Percentiles rank a stretch among this genome's conserved stretches.
Evolutionary conservation across 192 early-diverging fungal genomes (phyloP).

Genomic region (Chytriomyces hyalinus): DNA sequence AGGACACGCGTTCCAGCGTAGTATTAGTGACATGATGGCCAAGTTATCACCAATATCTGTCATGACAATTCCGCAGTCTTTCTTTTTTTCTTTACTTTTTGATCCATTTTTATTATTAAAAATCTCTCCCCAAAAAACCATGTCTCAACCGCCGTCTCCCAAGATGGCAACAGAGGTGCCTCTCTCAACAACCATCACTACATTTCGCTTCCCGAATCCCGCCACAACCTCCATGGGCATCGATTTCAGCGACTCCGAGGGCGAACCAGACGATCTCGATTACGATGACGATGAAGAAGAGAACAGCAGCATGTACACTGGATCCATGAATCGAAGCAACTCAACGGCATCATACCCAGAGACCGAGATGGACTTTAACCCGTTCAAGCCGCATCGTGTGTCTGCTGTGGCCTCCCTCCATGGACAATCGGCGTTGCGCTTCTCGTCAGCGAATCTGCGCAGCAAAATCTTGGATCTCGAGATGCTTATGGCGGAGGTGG

Average conservation of each 20-base stretch:
- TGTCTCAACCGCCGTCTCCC: not conserved
- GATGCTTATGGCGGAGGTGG: constrained; percentile 13
- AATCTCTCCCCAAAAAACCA: not conserved
- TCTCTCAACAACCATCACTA: not conserved
- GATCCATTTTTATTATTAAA: too few species aligned
- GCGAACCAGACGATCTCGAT: not conserved
- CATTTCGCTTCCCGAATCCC: constrained; percentile 30
- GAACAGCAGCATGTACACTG: not conserved
- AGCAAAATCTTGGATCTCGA: not conserved
- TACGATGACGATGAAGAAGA: not conserved
- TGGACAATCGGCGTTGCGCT: not conserved
- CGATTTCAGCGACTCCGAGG: constrained; percentile 16
- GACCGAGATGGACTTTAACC: constrained; percentile 12
- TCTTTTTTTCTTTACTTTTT: too few species aligned
- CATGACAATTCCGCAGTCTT: too few species aligned
- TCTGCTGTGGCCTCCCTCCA: too few species aligned
- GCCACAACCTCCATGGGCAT: constrained; percentile 31
- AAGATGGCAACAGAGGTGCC: not conserved
- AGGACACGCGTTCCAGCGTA: too few species aligned
- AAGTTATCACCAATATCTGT: too few species aligned
- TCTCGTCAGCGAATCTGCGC: constrained; percentile 17
- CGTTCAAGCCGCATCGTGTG: constrained; percentile 9
- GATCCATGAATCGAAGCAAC: too few species aligned
- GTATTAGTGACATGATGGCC: too few species aligned
- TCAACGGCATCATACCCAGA: too few species aligned